Conservation (phyloP, 129 eudicot genomes). For the Sambucus nigra region DNA sequence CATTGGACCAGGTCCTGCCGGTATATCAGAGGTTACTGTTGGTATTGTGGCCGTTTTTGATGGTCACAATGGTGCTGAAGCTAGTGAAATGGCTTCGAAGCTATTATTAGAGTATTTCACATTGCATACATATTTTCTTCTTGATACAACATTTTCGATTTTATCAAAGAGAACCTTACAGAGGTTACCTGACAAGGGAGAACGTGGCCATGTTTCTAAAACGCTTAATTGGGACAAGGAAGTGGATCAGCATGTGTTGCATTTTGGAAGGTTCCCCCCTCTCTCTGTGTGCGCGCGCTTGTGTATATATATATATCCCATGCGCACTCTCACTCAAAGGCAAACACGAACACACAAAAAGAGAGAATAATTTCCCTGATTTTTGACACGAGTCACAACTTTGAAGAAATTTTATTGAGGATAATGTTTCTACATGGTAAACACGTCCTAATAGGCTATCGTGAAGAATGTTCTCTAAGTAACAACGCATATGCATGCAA, state of each 20-base stretch:
- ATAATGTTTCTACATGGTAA: neutral
- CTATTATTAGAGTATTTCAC: conserved; percentile 70
- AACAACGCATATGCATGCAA: neutral
- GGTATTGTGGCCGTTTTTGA: conserved; percentile 92
- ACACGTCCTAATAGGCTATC: neutral
- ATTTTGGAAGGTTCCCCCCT: conserved; percentile 55
- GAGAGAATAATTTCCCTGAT: conserved; percentile 1
- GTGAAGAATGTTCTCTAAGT: neutral
- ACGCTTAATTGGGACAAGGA: conserved; percentile 41
- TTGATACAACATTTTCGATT: conserved; percentile 62
- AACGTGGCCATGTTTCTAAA: conserved; percentile 26
- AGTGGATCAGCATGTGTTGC: conserved; percentile 30
- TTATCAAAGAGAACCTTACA: conserved; percentile 41
- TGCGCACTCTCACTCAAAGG: neutral
- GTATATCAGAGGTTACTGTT: conserved; percentile 56
- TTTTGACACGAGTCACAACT: neutral
- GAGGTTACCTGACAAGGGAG: conserved; percentile 45
- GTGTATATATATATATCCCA: neutral
- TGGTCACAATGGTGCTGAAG: conserved; percentile 97
- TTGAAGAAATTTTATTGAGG: no score
- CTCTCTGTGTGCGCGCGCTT: no score
- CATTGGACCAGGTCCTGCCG: conserved; percentile 43
- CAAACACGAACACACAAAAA: conserved; percentile 1
- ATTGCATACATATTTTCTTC: conserved; percentile 78
- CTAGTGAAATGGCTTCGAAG: conserved; percentile 91